Evolutionary conservation across 164 flowering plant genomes (phyloP).

Genomic region (Amborella trichopoda): DNA sequence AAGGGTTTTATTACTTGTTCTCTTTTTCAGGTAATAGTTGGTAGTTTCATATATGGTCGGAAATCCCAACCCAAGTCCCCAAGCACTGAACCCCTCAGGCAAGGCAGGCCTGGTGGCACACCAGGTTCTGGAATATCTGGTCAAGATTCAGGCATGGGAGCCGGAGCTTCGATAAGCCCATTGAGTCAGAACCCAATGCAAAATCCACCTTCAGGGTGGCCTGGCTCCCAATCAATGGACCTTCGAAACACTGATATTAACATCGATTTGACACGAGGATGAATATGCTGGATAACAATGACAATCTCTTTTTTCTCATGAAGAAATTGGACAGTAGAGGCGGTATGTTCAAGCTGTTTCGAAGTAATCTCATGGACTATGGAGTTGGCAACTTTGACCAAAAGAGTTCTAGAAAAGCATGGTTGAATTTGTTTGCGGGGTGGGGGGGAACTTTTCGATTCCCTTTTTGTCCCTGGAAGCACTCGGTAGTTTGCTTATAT

Average conservation of each 20-base stretch:
- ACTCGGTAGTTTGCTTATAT: no score
- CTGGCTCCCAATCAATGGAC: slow-evolving; percentile 37
- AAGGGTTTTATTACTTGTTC: not conserved
- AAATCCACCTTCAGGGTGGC: slow-evolving; percentile 22
- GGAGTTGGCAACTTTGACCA: no score
- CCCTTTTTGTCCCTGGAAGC: no score
- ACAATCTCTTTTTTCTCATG: no score
- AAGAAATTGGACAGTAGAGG: no score
- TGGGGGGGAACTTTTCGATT: no score
- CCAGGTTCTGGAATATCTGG: no score
- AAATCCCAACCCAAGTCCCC: slow-evolving; percentile 5
- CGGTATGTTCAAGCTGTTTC: no score
- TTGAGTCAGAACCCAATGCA: not conserved
- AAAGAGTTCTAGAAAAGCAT: no score
- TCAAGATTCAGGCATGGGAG: slow-evolving; percentile 16
- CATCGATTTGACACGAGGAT: slow-evolving; percentile 70
- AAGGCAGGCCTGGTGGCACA: not conserved
- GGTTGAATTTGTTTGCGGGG: no score
- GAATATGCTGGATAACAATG: no score
- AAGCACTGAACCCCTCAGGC: not conserved
- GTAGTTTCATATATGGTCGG: slow-evolving; percentile 37
- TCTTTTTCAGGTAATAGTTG: slow-evolving; percentile 55
- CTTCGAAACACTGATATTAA: slow-evolving; percentile 39
- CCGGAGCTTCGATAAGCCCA: slow-evolving; percentile 16
- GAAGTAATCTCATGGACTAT: no score